phyloP scores from a whole-genome alignment of 1,284 basidiomycete genomes.

The Amylostereum areolatum region DNA sequence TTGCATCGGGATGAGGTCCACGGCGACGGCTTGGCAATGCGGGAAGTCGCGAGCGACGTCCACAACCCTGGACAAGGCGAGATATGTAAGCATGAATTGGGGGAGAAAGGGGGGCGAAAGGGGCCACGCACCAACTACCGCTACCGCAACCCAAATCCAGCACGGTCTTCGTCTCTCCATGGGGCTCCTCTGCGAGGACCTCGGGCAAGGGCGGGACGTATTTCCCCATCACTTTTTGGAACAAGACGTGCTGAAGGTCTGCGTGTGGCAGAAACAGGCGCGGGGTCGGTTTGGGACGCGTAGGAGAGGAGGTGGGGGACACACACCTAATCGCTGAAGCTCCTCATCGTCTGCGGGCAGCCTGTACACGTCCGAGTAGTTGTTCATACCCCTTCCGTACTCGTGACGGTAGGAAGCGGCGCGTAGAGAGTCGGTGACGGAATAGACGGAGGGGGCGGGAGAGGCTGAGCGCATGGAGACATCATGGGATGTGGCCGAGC shows the following conservation, averaged over 20 bases:
- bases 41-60: conserved; percentile 70
- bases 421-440: conserved; percentile 57
- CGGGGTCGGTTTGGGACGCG: conserved; percentile 1
- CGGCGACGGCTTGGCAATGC: conserved; percentile 58
- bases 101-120: no score
- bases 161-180: conserved; percentile 51
- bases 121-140: conserved; percentile 54
- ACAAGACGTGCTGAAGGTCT: conserved; percentile 67
- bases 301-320: neutral
- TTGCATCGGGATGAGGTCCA: conserved; percentile 75
- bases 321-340: conserved; percentile 55
- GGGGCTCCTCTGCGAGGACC: conserved; percentile 52
- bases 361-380: conserved; percentile 70
- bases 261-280: conserved; percentile 1
- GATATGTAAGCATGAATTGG: no score
- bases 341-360: conserved; percentile 75
- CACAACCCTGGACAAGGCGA: conserved; percentile 50
- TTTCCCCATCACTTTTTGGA: conserved; percentile 57
- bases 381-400: conserved; percentile 65
- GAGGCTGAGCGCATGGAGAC: conserved; percentile 52
- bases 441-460: conserved; percentile 61
- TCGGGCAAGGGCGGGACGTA: conserved; percentile 52
- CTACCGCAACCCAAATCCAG: conserved; percentile 78
- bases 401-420: conserved; percentile 56
- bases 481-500: conserved; percentile 38